phyloP scores from a whole-genome alignment of 441 rosid species.

The Sinapis alba region DNA sequence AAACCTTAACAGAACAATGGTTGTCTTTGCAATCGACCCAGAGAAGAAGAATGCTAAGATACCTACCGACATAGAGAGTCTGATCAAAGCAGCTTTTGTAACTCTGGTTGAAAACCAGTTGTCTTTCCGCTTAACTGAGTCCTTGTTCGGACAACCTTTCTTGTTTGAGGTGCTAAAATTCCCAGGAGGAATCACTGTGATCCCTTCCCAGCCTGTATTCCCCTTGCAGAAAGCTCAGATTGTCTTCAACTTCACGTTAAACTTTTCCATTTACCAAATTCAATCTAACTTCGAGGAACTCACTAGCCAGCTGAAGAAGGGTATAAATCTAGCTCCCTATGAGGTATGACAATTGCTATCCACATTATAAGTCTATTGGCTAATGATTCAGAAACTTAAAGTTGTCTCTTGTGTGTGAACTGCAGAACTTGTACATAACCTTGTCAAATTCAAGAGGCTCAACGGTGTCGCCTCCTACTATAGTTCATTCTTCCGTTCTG shows the following conservation, averaged over 20 bases:
- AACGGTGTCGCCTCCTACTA: constrained; percentile 70
- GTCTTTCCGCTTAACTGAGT: constrained; percentile 58
- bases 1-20: constrained; percentile 60
- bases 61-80: constrained; percentile 61
- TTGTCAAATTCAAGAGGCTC: constrained; percentile 76
- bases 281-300: constrained; percentile 66
- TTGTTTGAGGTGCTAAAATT: constrained; percentile 77
- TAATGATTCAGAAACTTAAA: background rate
- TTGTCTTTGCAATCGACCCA: constrained; percentile 78
- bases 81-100: constrained; percentile 61
- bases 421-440: constrained; percentile 80
- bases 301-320: constrained; percentile 71
- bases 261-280: constrained; percentile 67
- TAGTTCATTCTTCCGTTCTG: constrained; percentile 75
- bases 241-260: constrained; percentile 84
- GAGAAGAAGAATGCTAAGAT: constrained; percentile 54
- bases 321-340: constrained; percentile 64
- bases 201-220: constrained; percentile 74
- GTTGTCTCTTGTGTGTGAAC: background rate
- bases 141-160: constrained; percentile 72
- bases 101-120: constrained; percentile 51
- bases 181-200: constrained; percentile 75
- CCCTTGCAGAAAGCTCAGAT: constrained; percentile 83
- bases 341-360: constrained; percentile 58
- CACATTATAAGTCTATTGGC: background rate